Evolutionary conservation across 2,329 filamentous ascomycete species (phyloP), one percentile per base, ranked within the genome.

Genomic region (Fusarium sp.): DNA sequence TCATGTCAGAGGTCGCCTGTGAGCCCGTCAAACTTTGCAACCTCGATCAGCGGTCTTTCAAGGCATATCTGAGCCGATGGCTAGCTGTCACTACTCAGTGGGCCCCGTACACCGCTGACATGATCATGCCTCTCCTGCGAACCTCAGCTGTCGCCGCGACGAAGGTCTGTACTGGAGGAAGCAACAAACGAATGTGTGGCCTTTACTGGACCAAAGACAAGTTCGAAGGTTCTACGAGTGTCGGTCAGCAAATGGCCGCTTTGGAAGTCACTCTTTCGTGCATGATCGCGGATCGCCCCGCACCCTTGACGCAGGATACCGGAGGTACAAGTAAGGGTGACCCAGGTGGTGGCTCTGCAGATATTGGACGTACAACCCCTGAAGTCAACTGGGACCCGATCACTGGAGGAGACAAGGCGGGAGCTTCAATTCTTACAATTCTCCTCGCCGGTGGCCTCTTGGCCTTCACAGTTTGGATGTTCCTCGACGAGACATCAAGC

Each of bases 191-290:
- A 30, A 87, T 90, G 85, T 93, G 90, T 74, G 89, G 90, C 10
- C 81, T 90, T 63, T 87, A 87, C 68, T 93, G 91, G 90, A 87
- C 86, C 54, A 85, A 87, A 63, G 83, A 86, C 65, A 80, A 81
- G 10, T 93, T 87, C 81, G 90, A 93, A 79, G 89, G 89, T 27
- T 85, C 85, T 2, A 87, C 85, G 8, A 92, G 91, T 8, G 88
- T 93, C 3, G 92, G 92, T 6, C 91, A 93, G 80, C 91, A 93
- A 81, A 94, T 94, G 92, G 87, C 89, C 2, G 91, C 89, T 3
- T 84, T 94, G 80, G 90, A 93, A 77, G 86, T 92, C 11, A 87
- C 92, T 8, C 86, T 93, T 54, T 87, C 88, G 40, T 91, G 90
- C 75, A 85, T 92, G 80, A 88, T 92, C 59, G 75, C 85, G 38